Base-by-base conservation (phyloP, 2,329 filamentous ascomycete species). In the Talaromyces islandicus region DNA sequence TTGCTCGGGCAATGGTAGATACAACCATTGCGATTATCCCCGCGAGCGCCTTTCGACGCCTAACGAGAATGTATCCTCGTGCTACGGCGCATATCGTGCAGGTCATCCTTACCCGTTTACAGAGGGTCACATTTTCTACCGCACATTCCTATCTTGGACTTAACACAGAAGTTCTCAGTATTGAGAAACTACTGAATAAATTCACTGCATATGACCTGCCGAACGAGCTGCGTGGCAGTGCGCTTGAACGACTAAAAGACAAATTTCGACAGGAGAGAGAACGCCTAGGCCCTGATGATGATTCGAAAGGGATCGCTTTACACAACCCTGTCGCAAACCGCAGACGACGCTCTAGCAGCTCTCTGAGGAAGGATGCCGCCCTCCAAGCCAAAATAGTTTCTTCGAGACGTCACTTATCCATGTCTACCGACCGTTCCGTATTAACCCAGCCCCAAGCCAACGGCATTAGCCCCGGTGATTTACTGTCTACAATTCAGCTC, bases 11-110 rank as follows among this genome's bases (percentile, higher is more conserved):
- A 6, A 95, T 92, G 17, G 89, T 95, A 25, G 95, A 99, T 71
- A 99, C 94, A 0, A 99, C 95, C 0, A 97, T 99, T 74, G 94
- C 94, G 6, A 95, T 99, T 64, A 99, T 99, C 60, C 95, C 95
- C 1, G 94, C 94, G 0, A 96, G 92, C 71, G 95, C 94, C 3
- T 99, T 99, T 68, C 87, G 92, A 57, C 87, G 95, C 9, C 80
- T 99, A 57, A 99, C 96, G 56, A 87, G 91, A 69, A 88, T 97
- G 25, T 99, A 97, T 68, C 94, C 94, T 10, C 96, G 95, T 77
- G 92, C 95, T 10, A 97, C 94, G 2, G 89, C 94, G 1, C 95
- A 99, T 70, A 97, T 99, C 64, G 92, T 99, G 6, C 94, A 99
- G 71, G 93, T 99, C 52, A 99, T 99, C 63, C 78, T 99, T 32